Percentiles rank a stretch among this genome's conserved stretches.
phyloP scores from a whole-genome alignment of 208 protist species.

The Trypanosoma scelopori region DNA sequence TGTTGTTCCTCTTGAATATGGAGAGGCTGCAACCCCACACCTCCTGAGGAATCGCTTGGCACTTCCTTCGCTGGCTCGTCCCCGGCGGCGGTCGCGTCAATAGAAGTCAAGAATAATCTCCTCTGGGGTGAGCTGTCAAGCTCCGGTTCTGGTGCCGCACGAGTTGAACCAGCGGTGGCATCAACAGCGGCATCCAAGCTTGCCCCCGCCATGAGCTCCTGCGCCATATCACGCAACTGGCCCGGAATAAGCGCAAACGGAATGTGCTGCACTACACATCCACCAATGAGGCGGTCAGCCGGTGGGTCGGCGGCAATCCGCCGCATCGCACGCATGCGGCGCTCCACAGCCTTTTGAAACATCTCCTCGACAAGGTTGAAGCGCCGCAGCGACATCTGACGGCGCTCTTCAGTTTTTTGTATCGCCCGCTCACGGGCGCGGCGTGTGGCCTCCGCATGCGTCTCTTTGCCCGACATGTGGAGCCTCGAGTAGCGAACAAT shows the following conservation, averaged over 20 bases:
- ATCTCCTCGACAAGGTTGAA: constrained; percentile 82
- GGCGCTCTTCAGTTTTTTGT: constrained; percentile 39
- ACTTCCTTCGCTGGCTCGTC: background rate
- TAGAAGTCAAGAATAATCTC: constrained; percentile 27
- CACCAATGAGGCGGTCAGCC: constrained; percentile 81
- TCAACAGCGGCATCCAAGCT: too few relatives aligned
- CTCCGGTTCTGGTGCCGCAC: too few relatives aligned
- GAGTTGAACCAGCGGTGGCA: background rate
- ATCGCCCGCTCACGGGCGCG: constrained; percentile 48
- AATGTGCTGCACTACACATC: constrained; percentile 76
- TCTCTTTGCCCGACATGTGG: constrained; percentile 12
- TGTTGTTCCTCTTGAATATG: background rate
- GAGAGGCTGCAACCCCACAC: background rate
- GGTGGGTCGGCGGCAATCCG: constrained; percentile 82
- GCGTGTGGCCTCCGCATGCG: constrained; percentile 24
- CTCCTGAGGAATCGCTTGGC: background rate
- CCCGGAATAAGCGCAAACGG: constrained; percentile 52
- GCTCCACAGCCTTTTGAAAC: constrained; percentile 56
- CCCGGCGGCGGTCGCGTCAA: constrained; percentile 18
- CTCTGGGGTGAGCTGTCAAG: background rate
- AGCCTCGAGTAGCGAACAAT: constrained; percentile 8
- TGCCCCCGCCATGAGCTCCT: background rate
- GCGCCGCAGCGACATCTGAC: constrained; percentile 31
- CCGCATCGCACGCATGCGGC: constrained; percentile 63
- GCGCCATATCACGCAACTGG: constrained; percentile 20